Conservation (phyloP, 2,329 filamentous ascomycete genomes). For the Fusarium sp. region DNA sequence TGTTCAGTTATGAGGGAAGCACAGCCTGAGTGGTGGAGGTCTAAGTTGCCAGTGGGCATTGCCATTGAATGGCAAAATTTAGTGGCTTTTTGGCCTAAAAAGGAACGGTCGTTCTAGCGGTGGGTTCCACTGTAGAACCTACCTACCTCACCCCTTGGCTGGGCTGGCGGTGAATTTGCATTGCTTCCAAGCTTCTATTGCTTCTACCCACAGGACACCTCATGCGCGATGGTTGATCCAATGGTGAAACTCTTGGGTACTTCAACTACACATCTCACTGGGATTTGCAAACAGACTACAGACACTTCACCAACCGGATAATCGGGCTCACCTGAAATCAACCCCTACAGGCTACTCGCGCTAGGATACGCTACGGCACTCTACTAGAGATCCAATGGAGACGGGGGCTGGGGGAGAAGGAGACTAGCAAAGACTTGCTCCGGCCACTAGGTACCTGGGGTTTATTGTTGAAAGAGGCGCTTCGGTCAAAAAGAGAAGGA, state of each 20-base stretch:
- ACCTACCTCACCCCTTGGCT: slow-evolving; percentile 8
- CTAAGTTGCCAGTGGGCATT: slow-evolving; percentile 4
- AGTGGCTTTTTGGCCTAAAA: slow-evolving; percentile 23
- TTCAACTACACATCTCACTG: neutral
- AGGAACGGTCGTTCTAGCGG: slow-evolving; percentile 18
- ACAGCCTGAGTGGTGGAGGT: slow-evolving; percentile 8
- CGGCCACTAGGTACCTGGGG: slow-evolving; percentile 2
- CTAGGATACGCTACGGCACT: slow-evolving; percentile 25
- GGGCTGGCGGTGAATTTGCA: slow-evolving; percentile 17
- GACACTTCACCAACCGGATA: neutral
- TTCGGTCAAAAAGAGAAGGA: slow-evolving; percentile 25
- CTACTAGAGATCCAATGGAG: slow-evolving; percentile 14
- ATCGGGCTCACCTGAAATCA: slow-evolving; percentile 13
- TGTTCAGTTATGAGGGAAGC: neutral
- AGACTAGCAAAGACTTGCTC: slow-evolving; percentile 29
- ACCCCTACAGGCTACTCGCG: slow-evolving; percentile 18
- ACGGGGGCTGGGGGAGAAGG: slow-evolving; percentile 18
- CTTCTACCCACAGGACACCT: slow-evolving; percentile 6
- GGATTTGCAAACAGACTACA: neutral
- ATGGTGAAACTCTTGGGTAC: neutral
- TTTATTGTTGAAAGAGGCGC: slow-evolving; percentile 9
- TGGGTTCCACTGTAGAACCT: slow-evolving; percentile 29
- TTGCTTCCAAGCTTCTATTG: slow-evolving; percentile 15
- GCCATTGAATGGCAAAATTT: slow-evolving; percentile 30
- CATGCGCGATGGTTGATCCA: slow-evolving; percentile 1